A percentile compares a stretch with the other conserved stretches of the same genome.
Conservation (phyloP, 768 basidiomycete genomes). For the Xerocomus potaroensis region DNA sequence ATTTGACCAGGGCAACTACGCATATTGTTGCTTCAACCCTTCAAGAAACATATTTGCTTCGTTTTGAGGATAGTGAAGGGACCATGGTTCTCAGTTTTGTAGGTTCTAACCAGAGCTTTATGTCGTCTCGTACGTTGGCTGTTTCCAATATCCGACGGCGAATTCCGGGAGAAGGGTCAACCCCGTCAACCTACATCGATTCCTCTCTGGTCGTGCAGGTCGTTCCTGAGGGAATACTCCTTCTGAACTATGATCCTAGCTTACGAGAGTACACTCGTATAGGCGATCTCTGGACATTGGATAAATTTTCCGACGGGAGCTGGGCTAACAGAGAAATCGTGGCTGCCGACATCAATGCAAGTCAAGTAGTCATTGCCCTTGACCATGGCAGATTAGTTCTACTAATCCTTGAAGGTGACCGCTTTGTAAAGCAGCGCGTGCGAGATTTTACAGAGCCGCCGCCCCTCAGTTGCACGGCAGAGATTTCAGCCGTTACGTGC, state of each 20-base stretch:
- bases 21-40: conserved; percentile 61
- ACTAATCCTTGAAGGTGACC: conserved; percentile 44
- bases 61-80: conserved; percentile 35
- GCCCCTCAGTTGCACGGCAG: conserved; percentile 28
- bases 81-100: conserved; percentile 19
- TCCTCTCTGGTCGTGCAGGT: conserved; percentile 71
- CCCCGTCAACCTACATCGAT: conserved; percentile 34
- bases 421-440: conserved; percentile 26
- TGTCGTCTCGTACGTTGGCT: conserved; percentile 55
- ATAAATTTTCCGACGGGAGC: conserved; percentile 22
- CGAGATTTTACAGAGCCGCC: conserved; percentile 23
- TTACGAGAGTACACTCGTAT: conserved; percentile 40
- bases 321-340: conserved; percentile 48
- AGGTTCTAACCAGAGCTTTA: conserved; percentile 48
- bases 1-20: conserved; percentile 42
- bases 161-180: conserved; percentile 12
- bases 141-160: conserved; percentile 50
- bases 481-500: conserved; percentile 73
- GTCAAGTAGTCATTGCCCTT: conserved; percentile 62
- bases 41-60: conserved; percentile 50
- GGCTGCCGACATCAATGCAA: conserved; percentile 63
- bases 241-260: conserved; percentile 53
- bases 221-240: conserved; percentile 49
- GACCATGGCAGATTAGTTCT: conserved; percentile 48
- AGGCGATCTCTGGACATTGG: conserved; percentile 38